These are phyloP conservation scores for Xylaria digitata DNA, from an alignment of 2,329 filamentous ascomycete genomes.

Conservation along the genomic window DNA sequence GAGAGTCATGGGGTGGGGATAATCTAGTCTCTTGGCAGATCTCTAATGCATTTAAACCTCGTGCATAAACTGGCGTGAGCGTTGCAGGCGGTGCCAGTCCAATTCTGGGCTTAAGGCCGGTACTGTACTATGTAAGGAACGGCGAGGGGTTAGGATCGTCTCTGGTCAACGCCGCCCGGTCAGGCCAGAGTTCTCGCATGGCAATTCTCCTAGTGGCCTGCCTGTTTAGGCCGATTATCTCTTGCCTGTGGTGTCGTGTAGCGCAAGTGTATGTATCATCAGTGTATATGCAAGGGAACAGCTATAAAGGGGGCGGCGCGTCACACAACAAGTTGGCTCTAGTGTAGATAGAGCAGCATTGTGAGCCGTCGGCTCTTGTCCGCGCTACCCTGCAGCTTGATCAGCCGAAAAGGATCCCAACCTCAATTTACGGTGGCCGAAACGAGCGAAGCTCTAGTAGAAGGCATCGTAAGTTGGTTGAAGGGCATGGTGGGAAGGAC, in stretches of 20 bases:
- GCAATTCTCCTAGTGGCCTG: conserved; percentile 18
- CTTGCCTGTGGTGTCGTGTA: neutral
- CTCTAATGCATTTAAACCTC: conserved; percentile 38
- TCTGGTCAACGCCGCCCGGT: no score
- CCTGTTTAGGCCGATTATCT: conserved; percentile 23
- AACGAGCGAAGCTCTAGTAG: conserved; percentile 12
- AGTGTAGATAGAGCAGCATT: conserved; percentile 12
- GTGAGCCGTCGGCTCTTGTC: conserved; percentile 24
- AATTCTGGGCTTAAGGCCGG: conserved; percentile 20
- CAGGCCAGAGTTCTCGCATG: conserved; percentile 3
- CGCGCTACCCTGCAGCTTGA: conserved; percentile 16
- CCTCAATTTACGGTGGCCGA: conserved; percentile 24
- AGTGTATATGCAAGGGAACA: conserved; percentile 5
- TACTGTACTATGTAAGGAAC: conserved; percentile 2
- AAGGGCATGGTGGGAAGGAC: conserved; percentile 11
- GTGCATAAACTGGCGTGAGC: conserved; percentile 41
- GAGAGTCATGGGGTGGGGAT: conserved; percentile 19
- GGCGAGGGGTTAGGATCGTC: conserved; percentile 21
- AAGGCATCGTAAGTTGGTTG: neutral
- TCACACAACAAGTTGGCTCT: neutral
- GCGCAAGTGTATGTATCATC: neutral
- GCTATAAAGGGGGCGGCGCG: neutral
- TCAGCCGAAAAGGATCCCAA: conserved; percentile 24
- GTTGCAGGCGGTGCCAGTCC: conserved; percentile 32
- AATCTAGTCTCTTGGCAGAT: conserved; percentile 47